Evolutionary conservation across 352 stramenopile genomes (phyloP), one percentile per base, ranked within the genome.

Genomic region (Pythium utonaiense): DNA sequence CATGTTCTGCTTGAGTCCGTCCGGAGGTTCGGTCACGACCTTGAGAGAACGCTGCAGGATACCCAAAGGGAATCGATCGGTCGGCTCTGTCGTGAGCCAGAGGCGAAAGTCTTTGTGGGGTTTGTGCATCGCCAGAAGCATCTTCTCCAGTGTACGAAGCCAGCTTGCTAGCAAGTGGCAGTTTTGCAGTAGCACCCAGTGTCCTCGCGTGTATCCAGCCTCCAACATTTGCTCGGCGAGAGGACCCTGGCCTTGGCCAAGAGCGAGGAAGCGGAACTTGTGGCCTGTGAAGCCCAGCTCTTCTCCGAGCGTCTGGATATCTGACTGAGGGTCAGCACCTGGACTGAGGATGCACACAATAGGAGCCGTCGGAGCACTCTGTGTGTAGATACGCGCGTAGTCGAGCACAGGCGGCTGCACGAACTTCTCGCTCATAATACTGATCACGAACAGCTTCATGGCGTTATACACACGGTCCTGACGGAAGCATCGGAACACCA

Each of bases 1-100:
- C 95, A 98, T 98, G 61, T 98, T 98, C 53, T 98, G 91, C 71
- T 98, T 98, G 13, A 98, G 78, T 21, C 95, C 93, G 60, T 98
- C 93, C 0, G 95, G 95, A 1, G 95, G 95, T 66, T 98, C 95
- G 5, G 95, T 98, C 41, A 98, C 95, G 19, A 98, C 93, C 76
- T 98, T 98, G 36, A 98, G 73, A 7, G 88, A 97, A 8, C 91
- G 78, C 66, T 98, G 95, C 9, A 98, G 64, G 36, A 98, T 98
- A 7, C 95, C 95, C 27, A 98, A 75, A 1, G 95, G 95, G 67
- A 98, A 98, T 19, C 91, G 89, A 48, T 98, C 92, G 1, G 92
- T 98, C 1, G 95, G 94, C 56, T 98, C 95, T 0, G 95, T 98
- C 4, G 95, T 98, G 38, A 98, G 77, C 93, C 94, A 98, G 22